Conservation (phyloP, 202 grass and related monocot genomes). For the Bolboschoenoplectus hybrid region DNA sequence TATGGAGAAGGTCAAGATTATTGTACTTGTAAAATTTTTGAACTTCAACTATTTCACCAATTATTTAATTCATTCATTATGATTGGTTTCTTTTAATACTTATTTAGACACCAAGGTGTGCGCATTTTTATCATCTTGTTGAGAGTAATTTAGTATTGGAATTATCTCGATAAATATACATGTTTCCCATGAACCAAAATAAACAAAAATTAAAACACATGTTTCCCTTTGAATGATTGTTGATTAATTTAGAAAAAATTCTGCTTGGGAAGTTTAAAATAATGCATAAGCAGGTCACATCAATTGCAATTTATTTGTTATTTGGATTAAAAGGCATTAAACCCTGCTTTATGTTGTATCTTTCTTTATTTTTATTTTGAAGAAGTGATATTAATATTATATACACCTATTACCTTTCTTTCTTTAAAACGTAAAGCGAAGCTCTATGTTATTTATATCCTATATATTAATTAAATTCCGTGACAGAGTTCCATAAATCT, state of each 20-base stretch:
- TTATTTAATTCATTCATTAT: constrained; percentile 23
- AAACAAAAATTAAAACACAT: background rate
- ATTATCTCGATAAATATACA: background rate
- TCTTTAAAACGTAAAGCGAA: background rate
- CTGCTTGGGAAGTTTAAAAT: background rate
- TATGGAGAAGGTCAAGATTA: constrained; percentile 20
- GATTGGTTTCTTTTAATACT: background rate
- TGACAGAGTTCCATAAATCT: background rate
- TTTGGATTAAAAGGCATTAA: background rate
- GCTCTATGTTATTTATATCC: background rate
- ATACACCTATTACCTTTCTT: background rate
- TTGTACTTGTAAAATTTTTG: background rate
- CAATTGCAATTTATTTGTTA: background rate
- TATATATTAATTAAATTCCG: constrained; percentile 1
- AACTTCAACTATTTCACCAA: background rate
- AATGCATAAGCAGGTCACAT: background rate
- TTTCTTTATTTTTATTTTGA: background rate
- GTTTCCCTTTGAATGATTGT: background rate
- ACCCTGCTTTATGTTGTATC: background rate
- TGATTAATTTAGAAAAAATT: background rate
- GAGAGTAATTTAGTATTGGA: background rate
- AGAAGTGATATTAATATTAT: background rate
- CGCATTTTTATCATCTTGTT: background rate
- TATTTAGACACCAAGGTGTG: background rate
- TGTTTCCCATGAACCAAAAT: background rate